Conservation (phyloP, 345 rosid genomes). For the Alliaria petiolata region DNA sequence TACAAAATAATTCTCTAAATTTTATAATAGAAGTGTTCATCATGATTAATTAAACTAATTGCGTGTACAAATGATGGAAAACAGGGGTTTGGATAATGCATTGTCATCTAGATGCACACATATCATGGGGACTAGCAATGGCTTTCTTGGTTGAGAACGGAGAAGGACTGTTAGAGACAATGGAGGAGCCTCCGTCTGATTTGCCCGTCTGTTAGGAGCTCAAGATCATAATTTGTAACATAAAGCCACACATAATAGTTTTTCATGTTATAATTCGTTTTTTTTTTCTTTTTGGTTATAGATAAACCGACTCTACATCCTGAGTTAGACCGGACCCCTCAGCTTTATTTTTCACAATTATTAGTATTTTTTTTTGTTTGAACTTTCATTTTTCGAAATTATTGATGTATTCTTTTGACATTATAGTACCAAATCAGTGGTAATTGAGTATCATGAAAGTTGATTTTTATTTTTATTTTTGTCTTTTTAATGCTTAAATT, state of each 20-base stretch:
- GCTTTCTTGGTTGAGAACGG: conserved; percentile 87
- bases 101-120: conserved; percentile 94
- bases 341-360: conserved; percentile 21
- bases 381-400: conserved; percentile 10
- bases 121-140: conserved; percentile 86
- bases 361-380: no score
- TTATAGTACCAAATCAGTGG: conserved; percentile 13
- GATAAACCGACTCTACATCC: background rate
- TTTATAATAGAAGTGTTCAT: background rate
- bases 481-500: background rate
- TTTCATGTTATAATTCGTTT: conserved; percentile 8
- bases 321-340: conserved; percentile 1
- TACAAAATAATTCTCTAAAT: background rate
- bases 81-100: conserved; percentile 96
- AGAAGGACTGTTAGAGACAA: conserved; percentile 44
- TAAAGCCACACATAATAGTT: no score
- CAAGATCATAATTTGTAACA: background rate
- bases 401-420: conserved; percentile 34
- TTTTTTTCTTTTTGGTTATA: conserved; percentile 12
- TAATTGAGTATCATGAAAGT: conserved; percentile 20
- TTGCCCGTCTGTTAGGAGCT: conserved; percentile 51
- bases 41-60: background rate
- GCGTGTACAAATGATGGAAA: background rate
- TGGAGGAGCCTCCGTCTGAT: conserved; percentile 72
- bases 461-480: background rate